Evolutionary conservation across 1,284 basidiomycete genomes (phyloP).

Genomic region (Moniliella sp.): DNA sequence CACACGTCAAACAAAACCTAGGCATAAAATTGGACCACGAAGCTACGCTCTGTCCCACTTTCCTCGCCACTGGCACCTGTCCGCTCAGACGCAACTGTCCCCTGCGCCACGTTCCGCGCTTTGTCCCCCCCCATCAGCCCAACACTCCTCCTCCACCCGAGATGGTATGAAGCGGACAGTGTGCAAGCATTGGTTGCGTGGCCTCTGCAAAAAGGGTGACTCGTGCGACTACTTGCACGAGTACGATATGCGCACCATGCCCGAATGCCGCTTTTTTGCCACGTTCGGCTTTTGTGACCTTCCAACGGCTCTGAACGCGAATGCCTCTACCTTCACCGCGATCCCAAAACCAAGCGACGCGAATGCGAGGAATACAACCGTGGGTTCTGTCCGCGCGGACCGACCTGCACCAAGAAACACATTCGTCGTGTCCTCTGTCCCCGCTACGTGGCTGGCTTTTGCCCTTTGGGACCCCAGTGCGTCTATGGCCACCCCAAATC

Average conservation of each 20-base stretch:
- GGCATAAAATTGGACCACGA: conserved; percentile 73
- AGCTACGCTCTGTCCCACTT: conserved; percentile 25
- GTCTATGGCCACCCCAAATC: conserved; percentile 50
- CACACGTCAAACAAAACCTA: conserved; percentile 60
- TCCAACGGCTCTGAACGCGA: conserved; percentile 37
- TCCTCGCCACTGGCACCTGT: conserved; percentile 5
- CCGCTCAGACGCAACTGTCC: conserved; percentile 11
- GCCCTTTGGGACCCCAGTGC: conserved; percentile 77
- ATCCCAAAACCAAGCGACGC: conserved; percentile 51
- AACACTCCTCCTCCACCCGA: conserved; percentile 5
- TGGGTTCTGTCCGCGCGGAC: conserved; percentile 66
- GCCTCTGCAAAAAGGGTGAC: conserved; percentile 92
- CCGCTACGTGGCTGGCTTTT: conserved; percentile 76
- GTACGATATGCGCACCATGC: conserved; percentile 91
- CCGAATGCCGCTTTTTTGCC: conserved; percentile 97
- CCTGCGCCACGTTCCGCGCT: conserved; percentile 11
- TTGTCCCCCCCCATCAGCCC: conserved; percentile 3
- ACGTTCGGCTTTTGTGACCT: conserved; percentile 88
- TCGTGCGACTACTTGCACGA: conserved; percentile 97
- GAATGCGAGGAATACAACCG: conserved; percentile 88
- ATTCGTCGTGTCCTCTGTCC: conserved; percentile 74
- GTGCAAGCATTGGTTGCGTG: conserved; percentile 98
- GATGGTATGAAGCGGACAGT: conserved; percentile 43
- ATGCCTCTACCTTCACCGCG: conserved; percentile 93
- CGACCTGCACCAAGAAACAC: conserved; percentile 73